Evolutionary conservation across 495 filamentous ascomycete genomes (phyloP).

Genomic region (Lindgomyces ingoldianus): DNA sequence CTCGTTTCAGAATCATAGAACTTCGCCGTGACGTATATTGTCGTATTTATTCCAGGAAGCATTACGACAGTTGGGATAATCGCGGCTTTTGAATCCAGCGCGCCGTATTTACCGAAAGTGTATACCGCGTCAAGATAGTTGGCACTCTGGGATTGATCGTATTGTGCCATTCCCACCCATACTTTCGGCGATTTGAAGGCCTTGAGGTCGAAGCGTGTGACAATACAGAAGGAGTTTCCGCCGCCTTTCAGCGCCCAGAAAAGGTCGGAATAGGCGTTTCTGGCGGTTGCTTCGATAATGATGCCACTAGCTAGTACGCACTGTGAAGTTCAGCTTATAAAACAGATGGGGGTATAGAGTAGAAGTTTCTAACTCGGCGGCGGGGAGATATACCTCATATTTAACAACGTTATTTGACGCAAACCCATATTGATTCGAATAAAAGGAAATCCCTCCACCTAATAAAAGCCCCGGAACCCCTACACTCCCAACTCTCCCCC

Average conservation of each 20-base stretch:
- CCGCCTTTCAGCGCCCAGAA: conserved; percentile 13
- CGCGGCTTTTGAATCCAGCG: not conserved
- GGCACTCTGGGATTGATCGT: not conserved
- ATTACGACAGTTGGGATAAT: not conserved
- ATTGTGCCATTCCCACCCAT: conserved; percentile 2
- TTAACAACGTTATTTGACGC: not conserved
- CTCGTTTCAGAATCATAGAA: not conserved
- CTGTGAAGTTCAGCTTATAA: not conserved
- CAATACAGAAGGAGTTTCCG: conserved; percentile 3
- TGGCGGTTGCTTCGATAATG: not conserved
- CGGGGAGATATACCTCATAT: not conserved
- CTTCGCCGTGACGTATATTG: not conserved
- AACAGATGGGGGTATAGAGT: not conserved
- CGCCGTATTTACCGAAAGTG: not conserved
- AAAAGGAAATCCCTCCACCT: not conserved
- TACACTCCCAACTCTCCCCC: not conserved
- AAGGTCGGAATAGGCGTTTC: not conserved
- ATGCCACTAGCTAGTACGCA: not conserved
- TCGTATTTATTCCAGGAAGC: not conserved
- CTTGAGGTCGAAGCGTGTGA: conserved; percentile 6
- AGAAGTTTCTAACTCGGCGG: not conserved
- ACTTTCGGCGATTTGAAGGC: not conserved
- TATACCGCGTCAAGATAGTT: not conserved
- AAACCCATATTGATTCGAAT: not conserved
- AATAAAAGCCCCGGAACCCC: not conserved